Conservation (phyloP, 2,329 filamentous ascomycete genomes). For the Escovopsis weberi region DNA sequence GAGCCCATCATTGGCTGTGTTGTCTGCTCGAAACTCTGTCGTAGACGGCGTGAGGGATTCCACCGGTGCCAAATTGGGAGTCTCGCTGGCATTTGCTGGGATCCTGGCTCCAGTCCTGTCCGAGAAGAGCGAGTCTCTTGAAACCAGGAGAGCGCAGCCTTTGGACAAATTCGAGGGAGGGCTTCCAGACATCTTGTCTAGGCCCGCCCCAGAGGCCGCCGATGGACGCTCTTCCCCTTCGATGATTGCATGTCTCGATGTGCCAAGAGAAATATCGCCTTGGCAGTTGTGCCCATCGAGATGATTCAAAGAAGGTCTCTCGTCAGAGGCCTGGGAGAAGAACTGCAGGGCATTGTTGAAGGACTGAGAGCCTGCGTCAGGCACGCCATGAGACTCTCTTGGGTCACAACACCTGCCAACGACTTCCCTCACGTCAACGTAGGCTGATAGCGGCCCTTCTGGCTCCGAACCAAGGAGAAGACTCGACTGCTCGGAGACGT, state of each 20-base stretch:
- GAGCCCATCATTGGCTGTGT: slow-evolving; percentile 15
- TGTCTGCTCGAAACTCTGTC: too few species aligned
- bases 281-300: not conserved
- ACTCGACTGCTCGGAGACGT: slow-evolving; percentile 18
- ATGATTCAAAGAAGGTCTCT: not conserved
- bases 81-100: not conserved
- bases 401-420: not conserved
- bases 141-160: too few species aligned
- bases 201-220: not conserved
- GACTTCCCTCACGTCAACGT: not conserved
- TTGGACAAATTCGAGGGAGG: not conserved
- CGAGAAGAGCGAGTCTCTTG: not conserved
- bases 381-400: not conserved
- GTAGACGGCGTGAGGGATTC: not conserved
- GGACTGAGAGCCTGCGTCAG: not conserved
- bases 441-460: not conserved
- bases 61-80: not conserved
- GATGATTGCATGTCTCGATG: not conserved
- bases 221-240: not conserved
- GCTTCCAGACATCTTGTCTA: not conserved
- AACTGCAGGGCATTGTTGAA: not conserved
- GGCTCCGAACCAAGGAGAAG: slow-evolving; percentile 4
- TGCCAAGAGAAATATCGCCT: not conserved
- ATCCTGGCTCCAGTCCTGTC: not conserved
- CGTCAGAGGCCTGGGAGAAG: not conserved